Evolutionary conservation across 140 eudicot species (phyloP), one percentile per base, ranked within the genome.

Genomic region (Bidens hawaiensis): DNA sequence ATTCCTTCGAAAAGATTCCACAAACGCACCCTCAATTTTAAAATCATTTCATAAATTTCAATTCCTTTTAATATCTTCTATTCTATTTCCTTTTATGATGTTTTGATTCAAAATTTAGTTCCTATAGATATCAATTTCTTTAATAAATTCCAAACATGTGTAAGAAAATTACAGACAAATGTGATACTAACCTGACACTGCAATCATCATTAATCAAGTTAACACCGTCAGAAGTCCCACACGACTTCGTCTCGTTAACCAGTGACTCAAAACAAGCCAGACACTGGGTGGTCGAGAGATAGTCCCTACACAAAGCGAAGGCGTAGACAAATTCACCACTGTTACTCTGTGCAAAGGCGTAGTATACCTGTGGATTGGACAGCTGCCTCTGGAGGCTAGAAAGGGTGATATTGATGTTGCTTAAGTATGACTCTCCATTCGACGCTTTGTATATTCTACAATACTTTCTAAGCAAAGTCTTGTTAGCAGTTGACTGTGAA

Each of bases 141-240:
- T n/a, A n/a, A n/a, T n/a, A n/a, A n/a, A n/a, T n/a, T n/a, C n/a
- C n/a, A n/a, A n/a, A n/a, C n/a, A n/a, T n/a, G n/a, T n/a, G n/a
- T n/a, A 12, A 0, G 14, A 47, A 34, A 47, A 0, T 7, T 2
- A 47, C 8, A 7, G 0, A 34, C 8, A 0, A 17, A 3, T 14
- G 10, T 30, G 11, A 9, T 15, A 62, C 72, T 54, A 72, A 75
- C 80, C 80, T 68, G 65, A 75, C 41, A 55, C 71, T 56, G 55
- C 80, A 75, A 43, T 75, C 71, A 68, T 75, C 80, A 62, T 68
- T 68, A 54, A 75, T 55, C 9, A 75, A 8, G 60, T 47, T 69
- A 41, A 25, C 80, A 55, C 80, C 75, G 22, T 75, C 70, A 0
- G 80, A 60, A 3, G 38, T 26, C 14, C 67, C 25, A 26, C 80